Percentiles rank a stretch among this genome's conserved stretches.
These are phyloP conservation scores for Noccaea caerulescens DNA, from an alignment of 345 rosid genomes.

Conservation along the genomic window DNA sequence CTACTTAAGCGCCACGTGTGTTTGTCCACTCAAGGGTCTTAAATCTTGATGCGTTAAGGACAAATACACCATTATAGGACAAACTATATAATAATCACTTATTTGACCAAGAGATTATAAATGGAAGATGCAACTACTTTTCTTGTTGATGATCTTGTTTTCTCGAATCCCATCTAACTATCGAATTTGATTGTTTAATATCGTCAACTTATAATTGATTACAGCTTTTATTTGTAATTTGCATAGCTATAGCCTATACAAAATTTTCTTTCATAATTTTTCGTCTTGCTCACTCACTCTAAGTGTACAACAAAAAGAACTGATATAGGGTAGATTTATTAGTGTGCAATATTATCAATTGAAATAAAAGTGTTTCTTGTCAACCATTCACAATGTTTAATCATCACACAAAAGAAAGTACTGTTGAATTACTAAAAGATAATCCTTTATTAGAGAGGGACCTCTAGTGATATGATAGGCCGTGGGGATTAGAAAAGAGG, in stretches of 20 bases:
- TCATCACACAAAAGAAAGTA: neutral
- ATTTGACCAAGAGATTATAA: constrained; percentile 12
- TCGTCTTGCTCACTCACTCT: neutral
- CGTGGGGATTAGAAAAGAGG: constrained; percentile 6
- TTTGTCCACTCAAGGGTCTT: constrained; percentile 18
- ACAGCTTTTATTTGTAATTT: neutral
- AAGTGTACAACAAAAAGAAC: too few species aligned
- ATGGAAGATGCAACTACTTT: constrained; percentile 45
- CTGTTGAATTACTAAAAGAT: too few species aligned
- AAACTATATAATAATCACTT: constrained; percentile 19
- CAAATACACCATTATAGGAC: constrained; percentile 13
- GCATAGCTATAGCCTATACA: neutral
- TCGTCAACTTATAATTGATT: constrained; percentile 17
- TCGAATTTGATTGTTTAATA: neutral
- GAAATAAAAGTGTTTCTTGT: neutral
- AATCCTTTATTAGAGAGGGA: too few species aligned
- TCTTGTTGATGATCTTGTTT: constrained; percentile 36
- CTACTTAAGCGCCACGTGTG: constrained; percentile 38
- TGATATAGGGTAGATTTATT: too few species aligned
- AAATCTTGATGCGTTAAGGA: constrained; percentile 2
- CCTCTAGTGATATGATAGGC: neutral
- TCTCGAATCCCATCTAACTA: constrained; percentile 32
- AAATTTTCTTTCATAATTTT: neutral
- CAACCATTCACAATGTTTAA: neutral
- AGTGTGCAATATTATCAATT: too few species aligned